Percentiles rank a stretch among this genome's conserved stretches.
Conservation (phyloP, 1,139 yeast genomes). For the Taphrina wiesneri region DNA sequence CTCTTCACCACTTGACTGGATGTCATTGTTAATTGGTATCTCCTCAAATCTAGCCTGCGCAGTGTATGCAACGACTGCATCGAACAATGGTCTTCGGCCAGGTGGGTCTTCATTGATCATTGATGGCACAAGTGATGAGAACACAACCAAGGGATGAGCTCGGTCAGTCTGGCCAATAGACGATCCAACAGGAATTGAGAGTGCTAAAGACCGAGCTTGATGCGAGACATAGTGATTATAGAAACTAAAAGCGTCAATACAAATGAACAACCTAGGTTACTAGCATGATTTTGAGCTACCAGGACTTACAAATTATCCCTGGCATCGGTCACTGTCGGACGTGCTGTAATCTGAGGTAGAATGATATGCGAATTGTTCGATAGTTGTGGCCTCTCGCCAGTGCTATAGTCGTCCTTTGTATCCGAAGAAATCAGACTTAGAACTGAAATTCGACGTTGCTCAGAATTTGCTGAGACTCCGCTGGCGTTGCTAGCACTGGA, state of each 20-base stretch:
- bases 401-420: not conserved
- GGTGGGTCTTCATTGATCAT: conserved; percentile 30
- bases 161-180: not conserved
- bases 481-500: conserved; percentile 29
- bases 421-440: conserved; percentile 24
- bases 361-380: not conserved
- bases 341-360: not conserved
- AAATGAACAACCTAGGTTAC: not conserved
- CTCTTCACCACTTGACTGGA: conserved; percentile 2
- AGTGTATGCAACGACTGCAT: conserved; percentile 17
- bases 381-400: not conserved
- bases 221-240: conserved; percentile 5
- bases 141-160: not conserved
- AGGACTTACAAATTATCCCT: conserved; percentile 9
- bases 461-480: conserved; percentile 24
- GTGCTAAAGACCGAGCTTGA: not conserved
- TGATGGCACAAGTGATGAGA: conserved; percentile 14
- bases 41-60: conserved; percentile 23
- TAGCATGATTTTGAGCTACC: not conserved
- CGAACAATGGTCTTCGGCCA: conserved; percentile 22
- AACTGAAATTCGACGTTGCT: conserved; percentile 29
- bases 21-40: not conserved
- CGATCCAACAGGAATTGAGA: not conserved
- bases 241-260: not conserved
- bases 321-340: not conserved